A percentile compares a stretch with the other conserved stretches of the same genome.
Conservation (phyloP, 371 early-diverging fungal genomes). For the Mortierella sp. region DNA sequence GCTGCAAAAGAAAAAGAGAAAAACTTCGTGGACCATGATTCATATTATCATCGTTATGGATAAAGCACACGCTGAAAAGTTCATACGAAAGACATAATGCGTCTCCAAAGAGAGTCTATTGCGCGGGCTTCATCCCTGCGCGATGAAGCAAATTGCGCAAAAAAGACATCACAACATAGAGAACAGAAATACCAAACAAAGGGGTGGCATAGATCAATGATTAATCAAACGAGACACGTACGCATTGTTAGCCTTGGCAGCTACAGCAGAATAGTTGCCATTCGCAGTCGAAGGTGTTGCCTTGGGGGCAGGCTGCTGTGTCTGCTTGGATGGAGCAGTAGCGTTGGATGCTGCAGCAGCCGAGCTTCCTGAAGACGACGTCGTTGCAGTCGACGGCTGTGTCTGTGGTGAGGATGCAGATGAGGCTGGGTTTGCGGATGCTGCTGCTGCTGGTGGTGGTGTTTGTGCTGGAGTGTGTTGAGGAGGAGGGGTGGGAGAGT, state of each 20-base stretch:
- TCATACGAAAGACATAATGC: too few relatives aligned
- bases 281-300: slow-evolving; percentile 31
- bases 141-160: too few relatives aligned
- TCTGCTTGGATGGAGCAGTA: slow-evolving; percentile 5
- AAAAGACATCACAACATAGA: neutral
- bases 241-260: slow-evolving; percentile 50
- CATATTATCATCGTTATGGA: too few relatives aligned
- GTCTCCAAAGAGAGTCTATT: too few relatives aligned
- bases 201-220: neutral
- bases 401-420: slow-evolving; percentile 28
- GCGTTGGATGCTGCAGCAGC: slow-evolving; percentile 19
- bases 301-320: slow-evolving; percentile 19
- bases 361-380: slow-evolving; percentile 44
- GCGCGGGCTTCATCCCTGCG: too few relatives aligned
- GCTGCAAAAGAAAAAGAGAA: slow-evolving; percentile 5
- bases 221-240: slow-evolving; percentile 18
- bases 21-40: too few relatives aligned
- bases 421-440: slow-evolving; percentile 3
- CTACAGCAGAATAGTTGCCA: slow-evolving; percentile 55
- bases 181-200: neutral
- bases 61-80: too few relatives aligned
- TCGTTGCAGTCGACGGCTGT: slow-evolving; percentile 34
- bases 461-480: slow-evolving; percentile 11
- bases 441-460: slow-evolving; percentile 18
- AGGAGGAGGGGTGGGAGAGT: slow-evolving; percentile 28